Evolutionary conservation across 495 filamentous ascomycete genomes (phyloP).

Genomic region (Collariella sp.): DNA sequence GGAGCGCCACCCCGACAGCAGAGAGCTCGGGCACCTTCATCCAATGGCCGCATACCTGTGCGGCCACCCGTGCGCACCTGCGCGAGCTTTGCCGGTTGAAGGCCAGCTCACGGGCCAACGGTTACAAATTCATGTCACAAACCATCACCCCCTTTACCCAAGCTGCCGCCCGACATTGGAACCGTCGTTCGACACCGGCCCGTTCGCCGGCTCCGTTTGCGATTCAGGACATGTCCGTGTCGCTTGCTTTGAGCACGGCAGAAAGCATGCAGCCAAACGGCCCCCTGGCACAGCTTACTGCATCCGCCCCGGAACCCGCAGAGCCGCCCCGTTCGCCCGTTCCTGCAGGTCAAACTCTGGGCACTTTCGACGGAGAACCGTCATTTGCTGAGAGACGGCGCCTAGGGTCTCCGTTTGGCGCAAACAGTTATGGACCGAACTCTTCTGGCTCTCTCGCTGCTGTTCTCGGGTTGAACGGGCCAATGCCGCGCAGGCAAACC

Average conservation of each 20-base stretch:
- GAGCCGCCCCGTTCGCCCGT: conserved; percentile 5
- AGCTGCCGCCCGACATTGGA: conserved; percentile 40
- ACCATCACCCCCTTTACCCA: conserved; percentile 65
- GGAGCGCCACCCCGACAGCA: conserved; percentile 58
- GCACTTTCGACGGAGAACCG: conserved; percentile 19
- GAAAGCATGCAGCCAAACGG: conserved; percentile 68
- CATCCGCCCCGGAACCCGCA: conserved; percentile 26
- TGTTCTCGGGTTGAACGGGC: conserved; percentile 28
- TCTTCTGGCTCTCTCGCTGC: conserved; percentile 37
- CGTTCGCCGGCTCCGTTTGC: conserved; percentile 37
- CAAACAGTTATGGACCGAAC: conserved; percentile 44
- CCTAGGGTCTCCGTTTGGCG: conserved; percentile 56
- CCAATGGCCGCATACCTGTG: conserved; percentile 74
- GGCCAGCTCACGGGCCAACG: conserved; percentile 60
- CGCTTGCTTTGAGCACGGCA: conserved; percentile 70
- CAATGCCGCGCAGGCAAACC: conserved; percentile 31
- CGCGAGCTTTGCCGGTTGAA: conserved; percentile 73
- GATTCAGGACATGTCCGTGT: conserved; percentile 77
- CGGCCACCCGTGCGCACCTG: conserved; percentile 71
- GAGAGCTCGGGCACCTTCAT: conserved; percentile 36
- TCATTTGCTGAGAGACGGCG: conserved; percentile 33
- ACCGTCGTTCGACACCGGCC: conserved; percentile 32
- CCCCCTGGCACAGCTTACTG: conserved; percentile 53
- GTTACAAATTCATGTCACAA: conserved; percentile 49
- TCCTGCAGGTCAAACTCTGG: conserved; percentile 1